Percentiles rank a stretch among this genome's conserved stretches.
Conservation (phyloP, 2,329 filamentous ascomycete genomes). For the Chrysoporthe austroafricana region DNA sequence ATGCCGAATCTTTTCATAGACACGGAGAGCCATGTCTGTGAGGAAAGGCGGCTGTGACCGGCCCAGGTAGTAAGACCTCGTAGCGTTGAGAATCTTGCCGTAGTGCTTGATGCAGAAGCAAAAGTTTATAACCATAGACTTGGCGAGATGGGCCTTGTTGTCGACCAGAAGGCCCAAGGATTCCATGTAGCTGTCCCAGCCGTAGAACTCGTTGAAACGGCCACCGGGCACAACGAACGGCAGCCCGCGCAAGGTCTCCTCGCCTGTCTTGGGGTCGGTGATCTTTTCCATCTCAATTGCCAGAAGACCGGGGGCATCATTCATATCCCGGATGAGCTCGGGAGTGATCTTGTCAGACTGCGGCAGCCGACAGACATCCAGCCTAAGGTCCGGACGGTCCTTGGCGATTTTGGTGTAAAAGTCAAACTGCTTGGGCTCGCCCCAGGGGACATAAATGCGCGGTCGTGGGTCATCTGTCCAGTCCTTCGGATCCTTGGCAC, state of each 20-base stretch:
- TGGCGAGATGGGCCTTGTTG: conserved; percentile 83
- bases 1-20: conserved; percentile 91
- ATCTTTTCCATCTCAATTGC: conserved; percentile 87
- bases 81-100: conserved; percentile 97
- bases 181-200: conserved; percentile 99
- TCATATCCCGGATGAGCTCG: conserved; percentile 80
- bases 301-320: conserved; percentile 83
- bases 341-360: conserved; percentile 70
- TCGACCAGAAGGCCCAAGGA: conserved; percentile 86
- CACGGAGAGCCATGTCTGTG: conserved; percentile 93
- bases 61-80: conserved; percentile 90
- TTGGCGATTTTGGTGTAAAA: conserved; percentile 84
- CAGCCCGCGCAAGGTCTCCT: conserved; percentile 74
- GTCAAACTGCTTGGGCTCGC: conserved; percentile 83
- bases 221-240: conserved; percentile 98
- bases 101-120: conserved; percentile 99
- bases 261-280: conserved; percentile 67
- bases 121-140: conserved; percentile 94
- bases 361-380: conserved; percentile 83
- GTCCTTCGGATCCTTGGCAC: conserved; percentile 85
- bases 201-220: conserved; percentile 97
- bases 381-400: conserved; percentile 78
- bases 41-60: conserved; percentile 96
- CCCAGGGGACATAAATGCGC: conserved; percentile 85
- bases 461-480: conserved; percentile 90